Conservation (phyloP, 768 basidiomycete species). For the Macrolepiota albuminosa region DNA sequence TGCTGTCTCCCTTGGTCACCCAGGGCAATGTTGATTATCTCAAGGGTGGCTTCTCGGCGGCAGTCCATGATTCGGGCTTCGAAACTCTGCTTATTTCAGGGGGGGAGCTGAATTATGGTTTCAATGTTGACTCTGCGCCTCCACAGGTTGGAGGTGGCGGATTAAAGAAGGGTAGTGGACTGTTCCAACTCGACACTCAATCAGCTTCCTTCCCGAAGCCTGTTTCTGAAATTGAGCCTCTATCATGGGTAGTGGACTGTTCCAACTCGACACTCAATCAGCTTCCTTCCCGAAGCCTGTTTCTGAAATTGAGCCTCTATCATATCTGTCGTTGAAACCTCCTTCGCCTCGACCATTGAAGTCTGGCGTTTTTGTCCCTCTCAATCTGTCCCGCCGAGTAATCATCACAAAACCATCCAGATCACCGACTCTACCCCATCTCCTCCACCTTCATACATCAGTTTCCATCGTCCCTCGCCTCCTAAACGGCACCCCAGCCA, state of each 20-base stretch:
- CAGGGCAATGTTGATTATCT: slow-evolving; percentile 62
- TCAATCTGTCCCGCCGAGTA: slow-evolving; percentile 1
- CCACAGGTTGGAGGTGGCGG: slow-evolving; percentile 18
- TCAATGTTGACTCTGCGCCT: slow-evolving; percentile 17
- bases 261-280: slow-evolving; percentile 62
- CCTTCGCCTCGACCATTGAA: slow-evolving; percentile 50
- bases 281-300: slow-evolving; percentile 46
- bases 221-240: slow-evolving; percentile 56
- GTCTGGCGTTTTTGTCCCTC: slow-evolving; percentile 40
- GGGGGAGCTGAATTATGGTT: slow-evolving; percentile 24
- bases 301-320: slow-evolving; percentile 54
- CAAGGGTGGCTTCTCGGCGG: slow-evolving; percentile 64
- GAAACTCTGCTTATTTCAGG: slow-evolving; percentile 46
- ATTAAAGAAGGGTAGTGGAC: slow-evolving; percentile 37
- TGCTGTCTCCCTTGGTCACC: slow-evolving; percentile 54
- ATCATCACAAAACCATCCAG: slow-evolving; percentile 6
- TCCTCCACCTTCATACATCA: slow-evolving; percentile 60
- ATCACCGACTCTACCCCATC: slow-evolving; percentile 51
- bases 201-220: slow-evolving; percentile 45
- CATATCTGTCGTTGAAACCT: slow-evolving; percentile 28
- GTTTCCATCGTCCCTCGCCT: slow-evolving; percentile 46
- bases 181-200: slow-evolving; percentile 67
- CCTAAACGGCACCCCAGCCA: slow-evolving; percentile 57
- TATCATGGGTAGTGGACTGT: slow-evolving; percentile 46
- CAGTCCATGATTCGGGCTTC: slow-evolving; percentile 54